These are phyloP conservation scores for Keqinozyma sinolaborantium DNA, from an alignment of 1,139 yeast genomes.

Conservation along the genomic window DNA sequence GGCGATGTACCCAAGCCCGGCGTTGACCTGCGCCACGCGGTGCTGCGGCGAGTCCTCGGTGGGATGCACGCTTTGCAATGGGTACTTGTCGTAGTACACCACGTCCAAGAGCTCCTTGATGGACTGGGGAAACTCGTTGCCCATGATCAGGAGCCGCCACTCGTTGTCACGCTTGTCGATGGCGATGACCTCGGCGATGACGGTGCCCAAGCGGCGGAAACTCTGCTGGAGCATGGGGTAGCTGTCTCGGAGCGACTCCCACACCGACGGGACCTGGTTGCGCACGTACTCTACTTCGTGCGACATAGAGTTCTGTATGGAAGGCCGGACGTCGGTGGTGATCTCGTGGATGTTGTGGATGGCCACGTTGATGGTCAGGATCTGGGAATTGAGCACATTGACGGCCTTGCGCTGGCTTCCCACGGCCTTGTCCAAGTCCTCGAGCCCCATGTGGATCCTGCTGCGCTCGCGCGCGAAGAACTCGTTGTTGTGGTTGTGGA, in stretches of 20 bases:
- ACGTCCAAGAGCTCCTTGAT: conserved; percentile 25
- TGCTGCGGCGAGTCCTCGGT: conserved; percentile 7
- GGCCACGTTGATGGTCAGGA: conserved; percentile 21
- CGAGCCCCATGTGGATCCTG: conserved; percentile 8
- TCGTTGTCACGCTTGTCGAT: conserved; percentile 23
- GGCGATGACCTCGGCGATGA: conserved; percentile 22
- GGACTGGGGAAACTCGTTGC: conserved; percentile 34
- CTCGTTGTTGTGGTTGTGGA: conserved; percentile 9
- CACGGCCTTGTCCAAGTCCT: conserved; percentile 14
- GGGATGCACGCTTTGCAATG: conserved; percentile 10
- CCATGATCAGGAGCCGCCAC: conserved; percentile 28
- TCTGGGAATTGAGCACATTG: conserved; percentile 23
- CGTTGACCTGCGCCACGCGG: conserved; percentile 25
- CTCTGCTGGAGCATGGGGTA: conserved; percentile 19
- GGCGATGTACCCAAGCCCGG: conserved; percentile 28
- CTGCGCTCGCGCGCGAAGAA: conserved; percentile 10
- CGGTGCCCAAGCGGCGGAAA: conserved; percentile 15
- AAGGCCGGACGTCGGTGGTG: conserved; percentile 15
- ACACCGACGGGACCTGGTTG: conserved; percentile 26
- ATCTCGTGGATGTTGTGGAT: conserved; percentile 19
- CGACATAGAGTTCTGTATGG: conserved; percentile 12
- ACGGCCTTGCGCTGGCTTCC: conserved; percentile 20
- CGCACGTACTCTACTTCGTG: conserved; percentile 25
- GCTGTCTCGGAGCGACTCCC: conserved; percentile 17
- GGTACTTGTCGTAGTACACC: conserved; percentile 23